Evolutionary conservation across 805 yeast species (phyloP).

Genomic region (Monosporozyma siamensis): DNA sequence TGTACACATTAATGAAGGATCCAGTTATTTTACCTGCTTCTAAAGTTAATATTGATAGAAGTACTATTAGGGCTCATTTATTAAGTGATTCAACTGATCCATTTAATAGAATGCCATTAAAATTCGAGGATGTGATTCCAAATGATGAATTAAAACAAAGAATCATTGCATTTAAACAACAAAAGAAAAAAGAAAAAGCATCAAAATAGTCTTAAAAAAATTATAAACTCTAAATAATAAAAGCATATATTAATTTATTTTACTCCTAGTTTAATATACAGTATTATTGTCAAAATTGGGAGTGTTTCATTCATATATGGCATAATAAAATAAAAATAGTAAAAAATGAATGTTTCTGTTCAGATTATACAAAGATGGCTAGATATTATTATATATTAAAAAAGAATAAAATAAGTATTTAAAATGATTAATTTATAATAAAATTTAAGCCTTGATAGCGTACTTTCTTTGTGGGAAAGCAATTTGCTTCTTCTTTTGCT

Average conservation of each 20-base stretch:
- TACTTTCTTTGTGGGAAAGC: slow-evolving; percentile 99
- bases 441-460: slow-evolving; percentile 92
- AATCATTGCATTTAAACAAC: slow-evolving; percentile 48
- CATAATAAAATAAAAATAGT: neutral
- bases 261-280: too few relatives aligned
- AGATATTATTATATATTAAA: slow-evolving; percentile 1
- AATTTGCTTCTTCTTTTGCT: slow-evolving; percentile 84
- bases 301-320: too few relatives aligned
- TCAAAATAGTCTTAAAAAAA: neutral
- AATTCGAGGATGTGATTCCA: slow-evolving; percentile 78
- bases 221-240: neutral
- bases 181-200: slow-evolving; percentile 30
- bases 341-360: neutral
- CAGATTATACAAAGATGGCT: slow-evolving; percentile 1
- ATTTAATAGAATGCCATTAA: slow-evolving; percentile 86
- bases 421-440: slow-evolving; percentile 2
- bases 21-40: slow-evolving; percentile 93
- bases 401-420: slow-evolving; percentile 2
- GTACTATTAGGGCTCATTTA: slow-evolving; percentile 88
- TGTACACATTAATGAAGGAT: slow-evolving; percentile 92
- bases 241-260: too few relatives aligned
- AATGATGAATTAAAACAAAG: slow-evolving; percentile 56
- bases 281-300: too few relatives aligned
- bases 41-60: slow-evolving; percentile 72
- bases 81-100: slow-evolving; percentile 96